Evolutionary conservation across 208 protist species (phyloP).

Genomic region (Borovskyia barvae): DNA sequence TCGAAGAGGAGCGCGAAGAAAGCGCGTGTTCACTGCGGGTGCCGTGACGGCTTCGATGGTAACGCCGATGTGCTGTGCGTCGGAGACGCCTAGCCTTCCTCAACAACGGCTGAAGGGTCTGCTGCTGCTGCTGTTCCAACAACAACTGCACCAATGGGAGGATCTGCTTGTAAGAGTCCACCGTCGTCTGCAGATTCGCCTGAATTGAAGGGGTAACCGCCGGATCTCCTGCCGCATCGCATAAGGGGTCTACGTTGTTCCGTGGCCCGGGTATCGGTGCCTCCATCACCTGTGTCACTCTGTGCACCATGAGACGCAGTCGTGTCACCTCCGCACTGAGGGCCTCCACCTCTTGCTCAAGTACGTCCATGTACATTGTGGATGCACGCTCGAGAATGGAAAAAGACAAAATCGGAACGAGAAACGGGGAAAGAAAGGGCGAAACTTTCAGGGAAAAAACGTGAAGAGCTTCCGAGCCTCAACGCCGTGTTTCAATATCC

Average conservation of each 20-base stretch:
- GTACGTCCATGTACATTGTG: constrained; percentile 73
- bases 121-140: constrained; percentile 18
- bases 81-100: too few relatives aligned
- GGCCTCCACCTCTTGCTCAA: constrained; percentile 83
- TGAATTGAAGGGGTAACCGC: neutral
- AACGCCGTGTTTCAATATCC: too few relatives aligned
- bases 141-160: constrained; percentile 18
- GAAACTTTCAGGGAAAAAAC: too few relatives aligned
- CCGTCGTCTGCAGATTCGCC: constrained; percentile 8
- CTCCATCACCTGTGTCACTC: constrained; percentile 60
- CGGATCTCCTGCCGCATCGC: neutral
- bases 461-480: too few relatives aligned
- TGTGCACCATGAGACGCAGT: constrained; percentile 83
- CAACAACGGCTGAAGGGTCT: too few relatives aligned
- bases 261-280: constrained; percentile 1
- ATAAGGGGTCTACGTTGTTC: constrained; percentile 6
- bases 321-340: constrained; percentile 82
- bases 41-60: too few relatives aligned
- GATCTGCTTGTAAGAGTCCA: constrained; percentile 25
- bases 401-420: neutral
- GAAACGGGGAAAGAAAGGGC: neutral
- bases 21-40: too few relatives aligned
- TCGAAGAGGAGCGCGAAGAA: too few relatives aligned
- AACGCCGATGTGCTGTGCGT: too few relatives aligned
- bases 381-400: neutral